These are phyloP conservation scores for Neurospora intermedia DNA, from an alignment of 495 filamentous ascomycete genomes.

Conservation along the genomic window DNA sequence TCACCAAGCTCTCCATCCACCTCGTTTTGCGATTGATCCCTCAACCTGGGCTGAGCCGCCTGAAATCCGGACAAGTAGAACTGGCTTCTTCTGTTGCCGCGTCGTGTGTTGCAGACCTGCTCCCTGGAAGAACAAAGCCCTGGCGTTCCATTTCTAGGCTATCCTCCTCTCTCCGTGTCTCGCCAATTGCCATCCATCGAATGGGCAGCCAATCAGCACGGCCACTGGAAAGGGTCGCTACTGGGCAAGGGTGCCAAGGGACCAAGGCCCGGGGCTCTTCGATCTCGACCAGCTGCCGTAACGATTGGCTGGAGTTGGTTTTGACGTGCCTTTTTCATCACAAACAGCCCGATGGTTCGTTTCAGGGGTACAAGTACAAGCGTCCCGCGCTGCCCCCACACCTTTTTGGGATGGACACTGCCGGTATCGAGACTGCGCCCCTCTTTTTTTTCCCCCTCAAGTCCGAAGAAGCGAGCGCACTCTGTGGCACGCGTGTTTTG, in stretches of 20 bases:
- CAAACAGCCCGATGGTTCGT: slow-evolving; percentile 12
- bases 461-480: background rate
- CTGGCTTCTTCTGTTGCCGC: background rate
- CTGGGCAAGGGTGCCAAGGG: slow-evolving; percentile 18
- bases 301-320: slow-evolving; percentile 11
- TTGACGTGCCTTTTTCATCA: slow-evolving; percentile 13
- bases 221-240: slow-evolving; percentile 1
- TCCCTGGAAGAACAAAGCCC: background rate
- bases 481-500: background rate
- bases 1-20: background rate
- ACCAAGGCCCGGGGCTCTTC: slow-evolving; percentile 19
- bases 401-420: background rate
- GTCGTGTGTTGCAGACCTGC: too few species aligned
- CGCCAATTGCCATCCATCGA: background rate
- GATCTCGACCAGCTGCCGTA: slow-evolving; percentile 10
- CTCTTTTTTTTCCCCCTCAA: background rate
- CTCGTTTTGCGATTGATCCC: background rate
- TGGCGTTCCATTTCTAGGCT: background rate
- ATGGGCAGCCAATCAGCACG: slow-evolving; percentile 11
- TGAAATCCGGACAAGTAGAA: background rate
- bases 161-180: background rate
- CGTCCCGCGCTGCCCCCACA: slow-evolving; percentile 7
- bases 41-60: background rate
- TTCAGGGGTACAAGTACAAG: slow-evolving; percentile 19
- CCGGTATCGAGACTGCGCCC: background rate